Conservation (phyloP, 192 early-diverging fungal species). For the Coemansia sp. region DNA sequence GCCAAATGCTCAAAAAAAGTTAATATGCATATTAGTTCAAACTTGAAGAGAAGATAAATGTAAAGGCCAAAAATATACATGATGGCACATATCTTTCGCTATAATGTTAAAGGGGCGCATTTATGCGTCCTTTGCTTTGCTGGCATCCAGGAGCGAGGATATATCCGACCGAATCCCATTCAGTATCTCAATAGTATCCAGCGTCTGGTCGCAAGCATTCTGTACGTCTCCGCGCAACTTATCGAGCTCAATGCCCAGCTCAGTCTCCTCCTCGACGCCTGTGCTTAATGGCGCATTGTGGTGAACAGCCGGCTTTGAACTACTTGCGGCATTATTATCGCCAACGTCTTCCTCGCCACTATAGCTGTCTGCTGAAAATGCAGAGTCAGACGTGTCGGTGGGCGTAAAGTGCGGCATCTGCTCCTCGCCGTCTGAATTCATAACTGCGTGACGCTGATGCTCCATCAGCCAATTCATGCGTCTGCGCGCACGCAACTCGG, state of each 20-base stretch:
- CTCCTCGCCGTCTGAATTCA: background rate
- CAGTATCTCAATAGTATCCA: slow-evolving; percentile 7
- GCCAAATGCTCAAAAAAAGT: background rate
- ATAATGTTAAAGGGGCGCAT: background rate
- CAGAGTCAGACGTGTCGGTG: slow-evolving; percentile 4
- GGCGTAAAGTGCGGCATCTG: slow-evolving; percentile 4
- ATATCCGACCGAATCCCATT: slow-evolving; percentile 5
- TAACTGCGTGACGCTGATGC: background rate
- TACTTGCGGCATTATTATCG: background rate
- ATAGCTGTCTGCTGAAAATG: background rate
- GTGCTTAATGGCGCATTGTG: background rate
- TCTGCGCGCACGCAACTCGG: slow-evolving; percentile 23
- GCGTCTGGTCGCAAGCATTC: slow-evolving; percentile 8
- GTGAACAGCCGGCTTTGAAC: background rate
- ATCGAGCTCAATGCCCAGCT: slow-evolving; percentile 9
- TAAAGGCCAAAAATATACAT: background rate
- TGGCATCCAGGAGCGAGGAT: slow-evolving; percentile 1
- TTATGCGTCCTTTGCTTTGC: background rate
- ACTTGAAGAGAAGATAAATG: background rate
- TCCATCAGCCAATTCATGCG: slow-evolving; percentile 8
- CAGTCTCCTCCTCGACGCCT: background rate
- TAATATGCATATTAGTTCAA: background rate
- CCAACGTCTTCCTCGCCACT: background rate
- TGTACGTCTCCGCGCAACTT: slow-evolving; percentile 12
- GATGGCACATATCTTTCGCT: too few species aligned